Base-by-base conservation (phyloP, 148 eudicot genomes). In the Cornus florida region DNA sequence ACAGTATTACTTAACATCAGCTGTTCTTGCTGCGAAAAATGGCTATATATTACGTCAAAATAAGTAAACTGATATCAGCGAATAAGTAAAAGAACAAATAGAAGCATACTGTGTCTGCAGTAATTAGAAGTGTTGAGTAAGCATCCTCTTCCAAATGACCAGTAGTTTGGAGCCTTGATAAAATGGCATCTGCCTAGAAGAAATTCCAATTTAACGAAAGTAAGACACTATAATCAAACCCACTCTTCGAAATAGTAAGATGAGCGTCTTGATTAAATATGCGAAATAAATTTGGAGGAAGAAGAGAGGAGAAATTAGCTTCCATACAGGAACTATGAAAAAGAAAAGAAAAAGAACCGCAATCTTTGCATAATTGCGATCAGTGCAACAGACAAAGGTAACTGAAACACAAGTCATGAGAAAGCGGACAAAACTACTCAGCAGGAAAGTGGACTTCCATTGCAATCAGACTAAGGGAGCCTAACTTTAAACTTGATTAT, bases 81-180 rank as follows among this genome's bases (percentile, higher is more conserved):
- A 75, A 20, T 12, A 66, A 50, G 19, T 46, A 13, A 62, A 41
- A 46, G 28, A 73, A 35, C 43, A 66, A 77, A 39, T 62, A 35
- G 33, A 60, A 79, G 28, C 90, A 81, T 87, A 89, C 92, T 82
- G 92, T 85, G 81, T 89, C 92, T 71, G 90, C 92, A 46, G 92
- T 89, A 70, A 89, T 89, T 74, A 89, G 75, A 62, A 89, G 78
- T 1, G 85, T 83, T 33, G 90, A 76, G 22, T 46, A 73, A 23
- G 72, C 77, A 41, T 78, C 75, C 67, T 82, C 85, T 81, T 77
- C 75, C 71, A 79, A 70, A 48, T 74, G 68, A 77, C 43, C 72
- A 10, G 50, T 69, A 46, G 56, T 82, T 28, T 81, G 67, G 75
- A 89, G 78, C 79, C 68, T 80, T 35, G 85, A 75, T 62, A 87